Conservation (phyloP, 371 early-diverging fungal species). For the Actinomucor elegans region DNA sequence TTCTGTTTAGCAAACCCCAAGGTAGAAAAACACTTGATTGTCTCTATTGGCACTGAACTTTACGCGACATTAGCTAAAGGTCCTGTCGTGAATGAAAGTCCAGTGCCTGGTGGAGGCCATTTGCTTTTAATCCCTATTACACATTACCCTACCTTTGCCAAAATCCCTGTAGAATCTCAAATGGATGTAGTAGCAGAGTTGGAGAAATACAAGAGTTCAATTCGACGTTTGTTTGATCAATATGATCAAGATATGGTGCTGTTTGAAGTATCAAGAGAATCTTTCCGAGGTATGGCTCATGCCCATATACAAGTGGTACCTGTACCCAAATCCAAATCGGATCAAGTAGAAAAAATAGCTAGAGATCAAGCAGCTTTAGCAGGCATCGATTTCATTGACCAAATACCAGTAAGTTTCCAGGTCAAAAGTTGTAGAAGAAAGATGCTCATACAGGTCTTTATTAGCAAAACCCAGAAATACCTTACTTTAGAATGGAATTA, state of each 20-base stretch:
- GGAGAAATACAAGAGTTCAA: conserved; percentile 55
- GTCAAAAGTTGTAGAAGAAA: background rate
- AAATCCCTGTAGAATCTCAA: conserved; percentile 43
- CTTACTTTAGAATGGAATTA: conserved; percentile 68
- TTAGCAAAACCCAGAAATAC: conserved; percentile 32
- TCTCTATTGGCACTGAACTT: conserved; percentile 68
- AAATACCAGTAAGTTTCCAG: conserved; percentile 42
- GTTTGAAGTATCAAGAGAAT: conserved; percentile 68
- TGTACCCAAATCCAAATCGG: conserved; percentile 36
- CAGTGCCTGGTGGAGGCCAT: conserved; percentile 73
- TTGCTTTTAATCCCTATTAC: conserved; percentile 71
- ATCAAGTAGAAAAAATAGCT: conserved; percentile 31
- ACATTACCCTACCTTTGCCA: conserved; percentile 61
- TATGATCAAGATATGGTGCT: conserved; percentile 60
- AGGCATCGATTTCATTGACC: conserved; percentile 35
- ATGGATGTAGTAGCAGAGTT: conserved; percentile 53
- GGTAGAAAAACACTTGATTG: conserved; percentile 78
- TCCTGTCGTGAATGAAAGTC: conserved; percentile 37
- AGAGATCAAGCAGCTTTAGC: conserved; percentile 36
- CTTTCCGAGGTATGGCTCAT: conserved; percentile 48
- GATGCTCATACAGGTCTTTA: background rate
- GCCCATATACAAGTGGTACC: conserved; percentile 69
- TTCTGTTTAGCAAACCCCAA: conserved; percentile 85
- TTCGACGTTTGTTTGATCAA: conserved; percentile 45
- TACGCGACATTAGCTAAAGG: conserved; percentile 83